Percentiles rank a stretch among this genome's conserved stretches.
phyloP scores from a whole-genome alignment of 2,329 filamentous ascomycete genomes.

The Stylonectria norvegica region DNA sequence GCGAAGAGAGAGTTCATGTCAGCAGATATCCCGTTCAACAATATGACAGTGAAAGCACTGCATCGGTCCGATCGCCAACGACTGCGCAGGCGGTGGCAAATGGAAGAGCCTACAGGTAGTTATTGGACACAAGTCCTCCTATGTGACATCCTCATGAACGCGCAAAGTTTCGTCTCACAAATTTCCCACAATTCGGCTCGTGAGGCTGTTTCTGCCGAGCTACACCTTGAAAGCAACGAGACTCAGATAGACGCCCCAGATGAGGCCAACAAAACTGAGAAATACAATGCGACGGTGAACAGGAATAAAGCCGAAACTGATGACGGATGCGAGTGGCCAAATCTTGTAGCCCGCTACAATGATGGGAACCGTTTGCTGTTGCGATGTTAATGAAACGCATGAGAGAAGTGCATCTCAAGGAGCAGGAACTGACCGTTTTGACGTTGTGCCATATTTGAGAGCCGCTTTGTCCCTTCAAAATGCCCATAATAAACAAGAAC shows the following conservation, averaged over 20 bases:
- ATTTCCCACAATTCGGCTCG: no score
- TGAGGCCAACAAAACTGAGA: conserved; percentile 45
- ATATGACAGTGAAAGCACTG: no score
- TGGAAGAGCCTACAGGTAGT: no score
- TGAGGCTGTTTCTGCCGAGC: neutral
- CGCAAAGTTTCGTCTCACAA: no score
- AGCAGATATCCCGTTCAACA: no score
- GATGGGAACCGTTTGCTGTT: conserved; percentile 46
- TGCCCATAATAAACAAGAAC: conserved; percentile 46
- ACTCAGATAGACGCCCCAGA: conserved; percentile 53
- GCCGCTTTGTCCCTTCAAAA: conserved; percentile 39
- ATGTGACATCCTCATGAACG: no score
- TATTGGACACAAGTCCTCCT: no score
- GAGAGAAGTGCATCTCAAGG: neutral
- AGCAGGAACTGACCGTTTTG: conserved; percentile 27
- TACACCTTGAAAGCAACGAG: conserved; percentile 43
- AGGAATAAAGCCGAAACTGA: conserved; percentile 48
- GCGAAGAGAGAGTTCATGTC: no score
- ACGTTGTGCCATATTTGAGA: conserved; percentile 39
- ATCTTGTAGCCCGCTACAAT: conserved; percentile 50
- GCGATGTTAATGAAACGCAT: conserved; percentile 3
- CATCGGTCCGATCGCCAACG: no score
- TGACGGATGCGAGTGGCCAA: conserved; percentile 49
- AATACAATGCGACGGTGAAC: conserved; percentile 50
- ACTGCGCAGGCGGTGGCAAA: no score